Evolutionary conservation across 768 basidiomycete genomes (phyloP).

Genomic region (Mrakia frigida): DNA sequence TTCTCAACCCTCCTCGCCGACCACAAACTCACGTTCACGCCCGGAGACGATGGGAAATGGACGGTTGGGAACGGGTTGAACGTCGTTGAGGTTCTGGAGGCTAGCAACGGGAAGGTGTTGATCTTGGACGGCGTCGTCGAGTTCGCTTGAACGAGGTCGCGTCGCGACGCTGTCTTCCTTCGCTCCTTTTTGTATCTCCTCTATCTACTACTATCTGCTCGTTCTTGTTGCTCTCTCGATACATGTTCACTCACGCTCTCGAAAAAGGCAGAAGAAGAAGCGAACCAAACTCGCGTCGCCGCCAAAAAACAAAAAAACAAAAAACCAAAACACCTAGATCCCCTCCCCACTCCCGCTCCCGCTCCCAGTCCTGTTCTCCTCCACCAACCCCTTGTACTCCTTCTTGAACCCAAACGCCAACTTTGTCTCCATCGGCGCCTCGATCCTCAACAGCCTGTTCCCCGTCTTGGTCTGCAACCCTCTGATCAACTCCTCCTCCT

Average conservation of each 20-base stretch:
- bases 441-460: slow-evolving; percentile 1
- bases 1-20: background rate
- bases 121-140: background rate
- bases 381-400: background rate
- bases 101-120: slow-evolving; percentile 4
- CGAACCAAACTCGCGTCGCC: no score
- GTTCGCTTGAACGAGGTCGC: background rate
- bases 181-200: no score
- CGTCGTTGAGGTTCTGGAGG: background rate
- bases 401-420: background rate
- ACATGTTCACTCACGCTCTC: no score
- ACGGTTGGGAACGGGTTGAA: background rate
- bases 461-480: slow-evolving; percentile 12
- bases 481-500: slow-evolving; percentile 29
- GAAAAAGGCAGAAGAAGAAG: no score
- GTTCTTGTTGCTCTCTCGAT: no score
- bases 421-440: background rate
- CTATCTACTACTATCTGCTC: no score
- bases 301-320: no score
- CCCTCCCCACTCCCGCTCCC: background rate
- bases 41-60: background rate
- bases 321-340: no score
- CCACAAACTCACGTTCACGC: background rate
- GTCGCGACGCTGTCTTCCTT: no score
- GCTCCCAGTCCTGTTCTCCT: background rate